phyloP scores from a whole-genome alignment of 148 eudicot species.

The Mesembryanthemum crystallinum region DNA sequence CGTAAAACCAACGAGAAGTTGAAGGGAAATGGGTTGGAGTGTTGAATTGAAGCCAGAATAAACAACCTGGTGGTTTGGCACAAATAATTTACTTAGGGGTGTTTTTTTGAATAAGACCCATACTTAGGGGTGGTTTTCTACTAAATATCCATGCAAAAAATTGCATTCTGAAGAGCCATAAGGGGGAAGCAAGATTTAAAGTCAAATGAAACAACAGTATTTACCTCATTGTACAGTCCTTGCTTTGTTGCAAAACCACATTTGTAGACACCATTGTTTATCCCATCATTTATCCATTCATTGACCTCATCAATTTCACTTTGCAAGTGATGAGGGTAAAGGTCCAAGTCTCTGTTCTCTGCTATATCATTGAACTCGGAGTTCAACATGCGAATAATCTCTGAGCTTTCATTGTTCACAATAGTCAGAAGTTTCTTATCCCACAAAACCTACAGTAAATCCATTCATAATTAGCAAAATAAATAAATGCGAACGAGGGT shows the following conservation, averaged over 20 bases:
- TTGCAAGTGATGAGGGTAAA: conserved; percentile 69
- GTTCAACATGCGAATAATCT: conserved; percentile 88
- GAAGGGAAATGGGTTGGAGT: no score
- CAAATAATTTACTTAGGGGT: no score
- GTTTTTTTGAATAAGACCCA: no score
- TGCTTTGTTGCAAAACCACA: conserved; percentile 93
- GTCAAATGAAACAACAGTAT: background rate
- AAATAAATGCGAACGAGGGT: no score
- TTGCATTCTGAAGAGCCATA: background rate
- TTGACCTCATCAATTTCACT: conserved; percentile 68
- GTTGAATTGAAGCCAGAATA: no score
- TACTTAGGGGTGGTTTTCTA: no score
- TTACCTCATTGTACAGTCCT: conserved; percentile 79
- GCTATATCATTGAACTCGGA: conserved; percentile 79
- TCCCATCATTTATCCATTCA: conserved; percentile 58
- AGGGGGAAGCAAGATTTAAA: background rate
- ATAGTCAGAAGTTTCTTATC: conserved; percentile 76
- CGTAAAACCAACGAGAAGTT: no score
- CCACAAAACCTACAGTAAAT: conserved; percentile 65
- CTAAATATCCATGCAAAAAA: no score
- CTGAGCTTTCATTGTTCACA: conserved; percentile 88
- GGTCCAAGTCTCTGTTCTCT: conserved; percentile 62
- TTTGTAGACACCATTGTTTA: conserved; percentile 88
- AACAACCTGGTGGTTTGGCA: no score
- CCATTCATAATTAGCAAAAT: no score